Evolutionary conservation across 2,329 filamentous ascomycete species (phyloP), one percentile per base, ranked within the genome.

Genomic region (Aphanoascus verrucosus): DNA sequence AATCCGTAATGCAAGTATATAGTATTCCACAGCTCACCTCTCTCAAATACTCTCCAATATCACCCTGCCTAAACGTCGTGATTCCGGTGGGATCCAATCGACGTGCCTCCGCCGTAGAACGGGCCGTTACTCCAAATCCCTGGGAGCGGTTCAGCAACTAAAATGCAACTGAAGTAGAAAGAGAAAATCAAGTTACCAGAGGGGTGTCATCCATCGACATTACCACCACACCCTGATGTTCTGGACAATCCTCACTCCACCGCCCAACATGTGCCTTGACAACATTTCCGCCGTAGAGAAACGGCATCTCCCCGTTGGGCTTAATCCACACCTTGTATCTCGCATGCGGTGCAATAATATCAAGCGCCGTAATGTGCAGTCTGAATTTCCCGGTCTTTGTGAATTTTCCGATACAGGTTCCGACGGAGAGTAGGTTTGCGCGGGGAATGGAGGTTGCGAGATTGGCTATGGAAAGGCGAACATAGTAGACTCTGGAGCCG

Each of bases 241-340:
- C 89, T 0, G 91, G 90, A 63, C 86, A 90, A 74, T 97, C 91
- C 64, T 95, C 89, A 40, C 83, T 86, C 83, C 86, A 91, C 57
- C 89, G 75, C 17, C 88, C 88, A 15, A 93, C 80, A 67, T 89
- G 85, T 32, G 84, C 85, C 69, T 88, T 88, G 61, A 94, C 81
- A 50, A 94, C 78, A 69, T 97, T 90, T 54, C 88, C 87, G 51
- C 93, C 93, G 71, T 97, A 98, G 45, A 98, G 74, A 69, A 94
- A 97, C 1, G 93, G 91, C 89, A 96, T 95, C 65, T 94, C 90
- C 61, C 93, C 93, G 72, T 97, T 97, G 56, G 84, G 80, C 72
- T 94, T 94, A 61, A 98, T 84, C 89, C 90, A 97, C 62, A 97
- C 83, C 81, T 97, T 97, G 74, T 95, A 94, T 56, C 93, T 79